Base-by-base conservation (phyloP, 257 asterid species). In the Solanum chmielewskii region DNA sequence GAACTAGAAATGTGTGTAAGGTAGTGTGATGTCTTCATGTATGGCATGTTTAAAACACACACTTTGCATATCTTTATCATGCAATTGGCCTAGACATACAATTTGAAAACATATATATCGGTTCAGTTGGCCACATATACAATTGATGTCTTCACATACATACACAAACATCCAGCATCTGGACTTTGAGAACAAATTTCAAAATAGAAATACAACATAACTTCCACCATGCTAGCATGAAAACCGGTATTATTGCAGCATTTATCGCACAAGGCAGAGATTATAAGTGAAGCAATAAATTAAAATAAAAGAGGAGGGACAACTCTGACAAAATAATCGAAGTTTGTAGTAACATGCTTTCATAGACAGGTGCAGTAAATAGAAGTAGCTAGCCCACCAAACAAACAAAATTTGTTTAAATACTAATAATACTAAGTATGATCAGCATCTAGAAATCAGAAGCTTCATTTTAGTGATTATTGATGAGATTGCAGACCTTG, bases 401-500 rank as follows among this genome's bases (percentile, higher is more conserved):
- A 78, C 64, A 27, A 59, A 25, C 41, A 45, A 11, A 78, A 78
- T 25, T 41, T 12, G 83, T 42, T 75, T 75, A 75, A n/a, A 11
- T 39, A 41, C 6, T 35, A 35, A 12, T 73, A 75, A 73, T 10
- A 76, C 7, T 7, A 44, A 44, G 64, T 77, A 77, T 42, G 83
- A 77, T 77, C 33, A 77, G 31, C 6, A 31, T 31, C 33, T 31
- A n/a, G n/a, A n/a, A n/a, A n/a, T n/a, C n/a, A n/a, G n/a, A n/a
- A 31, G 64, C 62, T 45, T 52, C 9, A 25, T 77, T 77, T 77
- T 44, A 8, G 83, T 44, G 39, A 77, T 44, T 77, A 27, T n/a
- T 33, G 33, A 42, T 86, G 81, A 11, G 88, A 77, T 78, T 89
- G 89, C 91, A 89, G 90, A 6, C 93, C 94, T 86, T 89, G 93